Evolutionary conservation across 2,329 filamentous ascomycete genomes (phyloP), one percentile per base, ranked within the genome.

Genomic region (Balansia obtecta): DNA sequence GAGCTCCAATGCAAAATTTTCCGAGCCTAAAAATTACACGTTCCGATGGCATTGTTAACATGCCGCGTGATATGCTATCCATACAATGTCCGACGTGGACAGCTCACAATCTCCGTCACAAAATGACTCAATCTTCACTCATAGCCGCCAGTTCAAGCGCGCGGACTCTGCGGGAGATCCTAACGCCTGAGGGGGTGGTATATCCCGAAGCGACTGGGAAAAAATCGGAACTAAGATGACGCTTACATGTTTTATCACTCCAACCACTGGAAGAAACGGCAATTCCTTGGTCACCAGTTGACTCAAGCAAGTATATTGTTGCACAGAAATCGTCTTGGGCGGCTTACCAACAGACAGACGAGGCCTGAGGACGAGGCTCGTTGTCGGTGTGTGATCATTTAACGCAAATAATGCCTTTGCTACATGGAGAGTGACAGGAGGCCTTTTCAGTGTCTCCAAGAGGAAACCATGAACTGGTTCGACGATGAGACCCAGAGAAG

Each of bases 121-220:
- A 41, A 16, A 41, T 20, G 39, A 20, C n/a, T 41, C 39, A 13
- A 13, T 12, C 18, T 41, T 41, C 16, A 44, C 38, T 15, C 39
- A 13, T n/a, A 50, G 53, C 44, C 45, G n/a, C 27, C 52, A 48
- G 50, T 50, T 52, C 41, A 47, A 44, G 16, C 50, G 50, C 11
- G 50, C 50, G 52, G 50, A 54, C 52, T 1, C 30, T 50, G 13
- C 53, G 54, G 43, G 54, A 53, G 43, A 56, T 59, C 33, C 48
- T 60, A 10, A 58, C 58, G 8, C 58, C 58, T 12, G 39, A 30
- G 2, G 52, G 46, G 4, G 58, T 61, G 16, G 54, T 57, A 39
- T 61, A 58, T 55, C 60, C 56, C 47, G 49, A 55, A 6, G 41
- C 39, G 16, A 41, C 39, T 20, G 39, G 39, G 39, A 41, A 20